These are phyloP conservation scores for Fusarium sp. DNA, from an alignment of 2,329 filamentous ascomycete species.

Conservation along the genomic window DNA sequence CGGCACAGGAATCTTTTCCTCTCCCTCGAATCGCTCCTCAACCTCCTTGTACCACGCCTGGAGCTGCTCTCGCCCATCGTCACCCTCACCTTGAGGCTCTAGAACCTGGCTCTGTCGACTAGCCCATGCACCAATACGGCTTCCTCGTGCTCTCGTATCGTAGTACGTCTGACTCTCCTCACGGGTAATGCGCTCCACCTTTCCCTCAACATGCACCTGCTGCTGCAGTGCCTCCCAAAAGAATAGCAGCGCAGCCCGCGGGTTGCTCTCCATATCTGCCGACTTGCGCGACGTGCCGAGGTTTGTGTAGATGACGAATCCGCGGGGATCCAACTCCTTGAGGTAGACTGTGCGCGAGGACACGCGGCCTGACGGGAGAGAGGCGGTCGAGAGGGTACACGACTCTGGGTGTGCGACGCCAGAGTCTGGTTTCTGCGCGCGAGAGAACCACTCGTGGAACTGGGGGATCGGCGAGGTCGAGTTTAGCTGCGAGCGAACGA, in stretches of 20 bases:
- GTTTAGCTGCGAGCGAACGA: constrained; percentile 72
- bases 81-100: constrained; percentile 56
- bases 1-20: constrained; percentile 87
- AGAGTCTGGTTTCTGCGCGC: constrained; percentile 67
- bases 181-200: constrained; percentile 70
- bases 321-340: constrained; percentile 86
- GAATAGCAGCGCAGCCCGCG: constrained; percentile 86
- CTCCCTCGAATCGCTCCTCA: constrained; percentile 78
- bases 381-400: constrained; percentile 86
- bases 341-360: constrained; percentile 91
- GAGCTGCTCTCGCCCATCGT: constrained; percentile 79
- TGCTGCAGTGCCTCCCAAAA: constrained; percentile 89
- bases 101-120: constrained; percentile 88
- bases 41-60: constrained; percentile 82
- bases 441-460: constrained; percentile 90
- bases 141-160: constrained; percentile 79
- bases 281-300: constrained; percentile 82
- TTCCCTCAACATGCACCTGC: constrained; percentile 91
- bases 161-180: constrained; percentile 80
- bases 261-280: constrained; percentile 77
- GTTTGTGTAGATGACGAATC: constrained; percentile 95
- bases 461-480: constrained; percentile 77
- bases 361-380: constrained; percentile 84
- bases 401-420: constrained; percentile 84
- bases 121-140: constrained; percentile 91